Evolutionary conservation across 179 eudicot species (phyloP).

Genomic region (Vitellaria paradoxa): DNA sequence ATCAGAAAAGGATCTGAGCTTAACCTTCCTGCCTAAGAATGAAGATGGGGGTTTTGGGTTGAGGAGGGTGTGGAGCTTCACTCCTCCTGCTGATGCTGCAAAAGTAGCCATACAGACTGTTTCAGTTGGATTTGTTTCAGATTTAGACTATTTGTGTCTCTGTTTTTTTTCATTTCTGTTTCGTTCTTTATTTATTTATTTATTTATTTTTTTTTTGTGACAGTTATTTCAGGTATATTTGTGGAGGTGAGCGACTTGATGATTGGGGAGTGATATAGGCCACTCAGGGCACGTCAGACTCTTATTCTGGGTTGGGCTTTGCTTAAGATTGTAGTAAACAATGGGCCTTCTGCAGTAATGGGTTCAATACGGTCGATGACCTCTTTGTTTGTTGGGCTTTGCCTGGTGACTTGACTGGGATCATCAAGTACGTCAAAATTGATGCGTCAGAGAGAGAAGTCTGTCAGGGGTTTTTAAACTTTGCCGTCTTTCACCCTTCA

Average conservation of each 20-base stretch:
- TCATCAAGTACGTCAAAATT: too few relatives aligned
- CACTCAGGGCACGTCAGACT: constrained; percentile 12
- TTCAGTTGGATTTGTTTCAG: constrained; percentile 5
- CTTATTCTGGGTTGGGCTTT: constrained; percentile 1
- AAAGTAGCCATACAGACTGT: constrained; percentile 31
- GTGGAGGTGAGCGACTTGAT: constrained; percentile 28
- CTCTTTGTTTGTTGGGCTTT: too few relatives aligned
- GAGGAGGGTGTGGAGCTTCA: constrained; percentile 20
- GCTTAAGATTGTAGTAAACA: not conserved
- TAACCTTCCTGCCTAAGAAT: constrained; percentile 40
- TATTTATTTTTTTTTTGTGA: not conserved
- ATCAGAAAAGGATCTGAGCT: constrained; percentile 26
- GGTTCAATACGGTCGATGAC: too few relatives aligned
- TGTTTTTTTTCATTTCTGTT: not conserved
- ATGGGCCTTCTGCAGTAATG: too few relatives aligned
- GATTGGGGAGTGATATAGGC: constrained; percentile 18
- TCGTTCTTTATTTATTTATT: not conserved
- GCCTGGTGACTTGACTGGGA: too few relatives aligned
- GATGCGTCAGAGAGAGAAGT: too few relatives aligned
- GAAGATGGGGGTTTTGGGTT: constrained; percentile 31
- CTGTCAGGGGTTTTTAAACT: too few relatives aligned
- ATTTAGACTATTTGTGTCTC: not conserved
- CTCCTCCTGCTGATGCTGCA: constrained; percentile 29
- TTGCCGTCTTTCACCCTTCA: too few relatives aligned
- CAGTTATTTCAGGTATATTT: constrained; percentile 28